Percentiles rank a stretch among this genome's conserved stretches.
Evolutionary conservation across 202 grass and related monocot species (phyloP).

Genomic region (Dendrocalamus latiflorus): DNA sequence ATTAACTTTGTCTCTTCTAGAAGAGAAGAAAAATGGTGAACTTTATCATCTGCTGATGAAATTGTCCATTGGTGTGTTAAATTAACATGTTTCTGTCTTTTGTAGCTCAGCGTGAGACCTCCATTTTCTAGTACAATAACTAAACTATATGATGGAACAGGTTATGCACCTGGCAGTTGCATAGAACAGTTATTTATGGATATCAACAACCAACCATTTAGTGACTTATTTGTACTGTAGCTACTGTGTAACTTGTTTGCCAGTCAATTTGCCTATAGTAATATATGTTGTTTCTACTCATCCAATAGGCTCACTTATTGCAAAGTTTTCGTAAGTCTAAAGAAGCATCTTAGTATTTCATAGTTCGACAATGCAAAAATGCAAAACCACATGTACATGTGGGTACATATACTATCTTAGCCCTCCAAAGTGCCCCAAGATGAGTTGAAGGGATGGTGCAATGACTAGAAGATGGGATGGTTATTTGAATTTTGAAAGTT

Average conservation of each 20-base stretch:
- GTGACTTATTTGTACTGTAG: no score
- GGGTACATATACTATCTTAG: no score
- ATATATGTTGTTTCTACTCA: neutral
- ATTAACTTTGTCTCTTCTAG: neutral
- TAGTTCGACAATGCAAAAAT: neutral
- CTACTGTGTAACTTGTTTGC: neutral
- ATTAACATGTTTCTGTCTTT: neutral
- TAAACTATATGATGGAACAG: no score
- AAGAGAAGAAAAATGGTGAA: neutral
- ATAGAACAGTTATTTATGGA: no score
- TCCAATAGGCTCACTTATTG: neutral
- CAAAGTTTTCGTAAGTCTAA: neutral
- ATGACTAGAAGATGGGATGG: no score
- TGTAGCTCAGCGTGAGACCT: neutral
- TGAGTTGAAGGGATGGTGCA: no score
- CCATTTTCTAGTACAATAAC: neutral
- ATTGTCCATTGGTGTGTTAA: neutral
- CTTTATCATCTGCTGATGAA: neutral
- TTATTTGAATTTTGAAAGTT: no score
- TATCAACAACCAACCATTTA: no score
- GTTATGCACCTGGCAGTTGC: no score
- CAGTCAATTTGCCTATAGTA: neutral
- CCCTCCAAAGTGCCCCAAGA: no score
- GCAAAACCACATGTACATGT: no score
- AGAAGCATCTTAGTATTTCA: neutral